Conservation (phyloP, 202 grass and related monocot species). For the Carex arenaria region DNA sequence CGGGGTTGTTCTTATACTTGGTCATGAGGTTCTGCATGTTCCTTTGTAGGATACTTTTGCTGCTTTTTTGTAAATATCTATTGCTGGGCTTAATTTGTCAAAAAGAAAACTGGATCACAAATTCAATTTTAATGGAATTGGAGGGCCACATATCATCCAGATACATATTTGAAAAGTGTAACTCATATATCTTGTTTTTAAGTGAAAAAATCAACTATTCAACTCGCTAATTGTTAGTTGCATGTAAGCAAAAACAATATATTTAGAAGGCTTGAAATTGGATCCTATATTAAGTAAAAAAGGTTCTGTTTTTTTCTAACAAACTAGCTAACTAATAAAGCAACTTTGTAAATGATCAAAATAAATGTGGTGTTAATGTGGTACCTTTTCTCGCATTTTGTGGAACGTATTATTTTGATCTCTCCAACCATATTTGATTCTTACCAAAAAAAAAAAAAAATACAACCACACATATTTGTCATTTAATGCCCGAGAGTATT, state of each 20-base stretch:
- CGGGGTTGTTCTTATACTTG: constrained; percentile 36
- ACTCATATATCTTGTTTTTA: background rate
- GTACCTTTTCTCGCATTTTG: no score
- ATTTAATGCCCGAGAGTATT: no score
- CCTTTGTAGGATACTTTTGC: constrained; percentile 27
- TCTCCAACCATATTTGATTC: no score
- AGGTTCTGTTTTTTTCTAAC: background rate
- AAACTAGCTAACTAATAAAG: no score
- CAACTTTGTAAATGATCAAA: no score
- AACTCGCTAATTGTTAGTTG: background rate
- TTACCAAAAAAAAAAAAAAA: no score
- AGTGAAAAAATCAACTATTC: background rate
- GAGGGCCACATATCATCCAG: background rate
- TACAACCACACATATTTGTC: no score
- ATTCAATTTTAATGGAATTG: background rate
- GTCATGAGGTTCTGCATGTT: constrained; percentile 35
- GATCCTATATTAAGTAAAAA: no score
- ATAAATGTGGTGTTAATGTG: no score
- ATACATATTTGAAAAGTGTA: background rate
- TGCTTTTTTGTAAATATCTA: background rate
- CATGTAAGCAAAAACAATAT: background rate
- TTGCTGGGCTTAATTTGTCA: background rate
- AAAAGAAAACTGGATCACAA: background rate
- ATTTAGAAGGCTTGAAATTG: background rate
- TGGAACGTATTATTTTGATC: no score